phyloP scores from a whole-genome alignment of 2,329 filamentous ascomycete genomes.

The Conoideocrella luteorostrata region DNA sequence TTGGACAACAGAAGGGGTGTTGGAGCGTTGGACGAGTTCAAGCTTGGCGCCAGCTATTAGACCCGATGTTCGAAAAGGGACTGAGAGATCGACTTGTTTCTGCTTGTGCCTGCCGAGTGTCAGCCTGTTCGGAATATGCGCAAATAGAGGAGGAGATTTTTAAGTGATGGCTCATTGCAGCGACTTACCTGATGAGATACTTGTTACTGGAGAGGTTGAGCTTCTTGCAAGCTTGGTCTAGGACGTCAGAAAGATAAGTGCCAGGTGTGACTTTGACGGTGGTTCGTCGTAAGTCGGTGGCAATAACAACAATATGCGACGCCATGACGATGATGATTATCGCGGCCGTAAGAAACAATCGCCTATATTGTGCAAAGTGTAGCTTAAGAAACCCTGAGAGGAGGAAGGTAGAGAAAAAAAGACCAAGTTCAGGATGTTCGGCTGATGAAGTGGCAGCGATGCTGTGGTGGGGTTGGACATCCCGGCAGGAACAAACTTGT shows the following conservation, averaged over 20 bases:
- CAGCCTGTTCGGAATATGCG: conserved; percentile 3
- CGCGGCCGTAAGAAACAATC: too few relatives aligned
- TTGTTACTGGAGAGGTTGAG: conserved; percentile 66
- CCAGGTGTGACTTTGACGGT: conserved; percentile 77
- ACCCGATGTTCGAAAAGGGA: conserved; percentile 76
- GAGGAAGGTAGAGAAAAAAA: conserved; percentile 3
- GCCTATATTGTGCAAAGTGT: too few relatives aligned
- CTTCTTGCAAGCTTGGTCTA: conserved; percentile 82
- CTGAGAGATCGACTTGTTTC: conserved; percentile 77
- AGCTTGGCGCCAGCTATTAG: conserved; percentile 82
- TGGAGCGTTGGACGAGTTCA: conserved; percentile 81
- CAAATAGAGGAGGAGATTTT: neutral
- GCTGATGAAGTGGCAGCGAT: neutral
- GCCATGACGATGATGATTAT: conserved; percentile 68
- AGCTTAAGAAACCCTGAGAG: too few relatives aligned
- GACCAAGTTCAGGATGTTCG: too few relatives aligned
- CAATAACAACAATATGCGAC: conserved; percentile 82
- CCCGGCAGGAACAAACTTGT: too few relatives aligned
- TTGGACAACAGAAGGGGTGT: conserved; percentile 76
- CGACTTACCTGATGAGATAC: conserved; percentile 70
- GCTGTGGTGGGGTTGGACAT: conserved; percentile 1
- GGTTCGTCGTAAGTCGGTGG: conserved; percentile 68
- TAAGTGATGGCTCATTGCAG: neutral
- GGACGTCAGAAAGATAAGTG: conserved; percentile 76
- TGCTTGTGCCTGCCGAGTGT: conserved; percentile 61